Percentiles rank a stretch among this genome's conserved stretches.
These are phyloP conservation scores for Fusarium sp. DNA, from an alignment of 2,329 filamentous ascomycete species.

Conservation along the genomic window DNA sequence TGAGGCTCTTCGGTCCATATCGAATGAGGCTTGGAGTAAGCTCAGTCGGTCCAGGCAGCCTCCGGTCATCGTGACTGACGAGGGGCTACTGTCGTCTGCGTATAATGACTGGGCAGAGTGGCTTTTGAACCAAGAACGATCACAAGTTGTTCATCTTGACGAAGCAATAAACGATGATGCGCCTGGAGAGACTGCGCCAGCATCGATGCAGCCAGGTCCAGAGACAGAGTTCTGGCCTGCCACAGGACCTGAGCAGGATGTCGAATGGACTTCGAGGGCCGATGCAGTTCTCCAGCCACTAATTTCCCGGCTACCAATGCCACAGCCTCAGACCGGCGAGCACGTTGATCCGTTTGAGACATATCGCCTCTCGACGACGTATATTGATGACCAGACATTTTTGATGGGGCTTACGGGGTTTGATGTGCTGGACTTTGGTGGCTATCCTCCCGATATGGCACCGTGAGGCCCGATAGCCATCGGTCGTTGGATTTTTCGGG, in stretches of 20 bases:
- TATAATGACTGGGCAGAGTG: background rate
- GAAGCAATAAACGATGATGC: too few relatives aligned
- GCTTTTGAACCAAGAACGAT: background rate
- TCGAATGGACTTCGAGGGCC: background rate
- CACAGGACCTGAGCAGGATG: background rate
- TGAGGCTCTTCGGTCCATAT: background rate
- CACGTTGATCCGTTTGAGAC: background rate
- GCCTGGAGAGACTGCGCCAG: too few relatives aligned
- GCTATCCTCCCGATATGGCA: background rate
- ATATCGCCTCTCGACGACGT: background rate
- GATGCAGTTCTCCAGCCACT: background rate
- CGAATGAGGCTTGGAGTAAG: background rate
- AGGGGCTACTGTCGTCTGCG: background rate
- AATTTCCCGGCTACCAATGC: background rate
- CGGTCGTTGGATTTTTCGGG: too few relatives aligned
- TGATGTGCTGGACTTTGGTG: background rate
- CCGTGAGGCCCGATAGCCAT: background rate
- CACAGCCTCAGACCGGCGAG: accelerated
- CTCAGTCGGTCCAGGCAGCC: background rate
- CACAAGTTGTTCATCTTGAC: too few relatives aligned
- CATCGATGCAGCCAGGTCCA: too few relatives aligned
- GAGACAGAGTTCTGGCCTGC: background rate
- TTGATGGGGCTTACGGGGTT: background rate
- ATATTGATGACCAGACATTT: background rate
- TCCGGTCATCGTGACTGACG: accelerated